Percentiles rank a stretch among this genome's conserved stretches.
These are phyloP conservation scores for Hyphopichia fennica DNA, from an alignment of 1,139 yeast genomes.

Conservation along the genomic window DNA sequence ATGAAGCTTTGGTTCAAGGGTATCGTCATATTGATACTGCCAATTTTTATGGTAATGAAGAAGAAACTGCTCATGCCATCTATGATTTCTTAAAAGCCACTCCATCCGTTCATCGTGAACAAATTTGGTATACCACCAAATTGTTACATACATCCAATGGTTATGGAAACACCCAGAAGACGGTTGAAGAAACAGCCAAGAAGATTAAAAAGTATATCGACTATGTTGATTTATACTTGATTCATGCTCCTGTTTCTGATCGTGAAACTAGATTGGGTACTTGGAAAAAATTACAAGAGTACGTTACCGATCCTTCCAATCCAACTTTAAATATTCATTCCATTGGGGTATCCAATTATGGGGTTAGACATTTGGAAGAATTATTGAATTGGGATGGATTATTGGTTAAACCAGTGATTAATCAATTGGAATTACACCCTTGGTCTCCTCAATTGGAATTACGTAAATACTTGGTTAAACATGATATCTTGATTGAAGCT, in stretches of 20 bases:
- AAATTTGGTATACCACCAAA: constrained; percentile 54
- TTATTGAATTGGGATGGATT: constrained; percentile 34
- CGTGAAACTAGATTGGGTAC: constrained; percentile 35
- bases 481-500: constrained; percentile 59
- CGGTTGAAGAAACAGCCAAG: constrained; percentile 40
- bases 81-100: constrained; percentile 44
- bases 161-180: constrained; percentile 55
- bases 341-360: constrained; percentile 47
- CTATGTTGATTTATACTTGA: constrained; percentile 46
- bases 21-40: constrained; percentile 59
- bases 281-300: constrained; percentile 44
- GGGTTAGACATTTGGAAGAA: constrained; percentile 35
- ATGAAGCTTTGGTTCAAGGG: constrained; percentile 54
- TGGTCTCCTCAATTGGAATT: constrained; percentile 43
- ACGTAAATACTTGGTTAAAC: constrained; percentile 33
- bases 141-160: constrained; percentile 61
- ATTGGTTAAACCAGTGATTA: constrained; percentile 38
- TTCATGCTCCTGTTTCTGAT: constrained; percentile 35
- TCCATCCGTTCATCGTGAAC: constrained; percentile 29
- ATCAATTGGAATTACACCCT: constrained; percentile 50
- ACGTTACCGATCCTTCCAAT: constrained; percentile 26
- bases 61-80: constrained; percentile 34
- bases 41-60: constrained; percentile 55
- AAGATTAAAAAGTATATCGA: constrained; percentile 37
- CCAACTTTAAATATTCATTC: constrained; percentile 29